Evolutionary conservation across 345 rosid genomes (phyloP), one percentile per base, ranked within the genome.

Genomic region (Acer negundo): DNA sequence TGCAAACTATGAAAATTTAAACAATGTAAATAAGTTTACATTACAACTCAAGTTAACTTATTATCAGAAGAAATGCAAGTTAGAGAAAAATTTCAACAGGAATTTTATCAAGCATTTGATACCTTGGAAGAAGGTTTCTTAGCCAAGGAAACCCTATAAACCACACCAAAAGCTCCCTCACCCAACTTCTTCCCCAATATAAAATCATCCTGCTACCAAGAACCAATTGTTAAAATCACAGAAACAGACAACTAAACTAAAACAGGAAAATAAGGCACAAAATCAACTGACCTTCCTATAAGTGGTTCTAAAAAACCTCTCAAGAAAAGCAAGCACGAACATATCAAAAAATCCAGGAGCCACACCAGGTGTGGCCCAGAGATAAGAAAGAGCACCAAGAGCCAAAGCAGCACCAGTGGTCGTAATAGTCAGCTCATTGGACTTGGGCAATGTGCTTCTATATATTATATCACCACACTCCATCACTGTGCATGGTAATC

Each of bases 281-380:
- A 72, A 10, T 61, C 40, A 15, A 65, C 83, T 68, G 5, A 91
- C 99, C 97, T 90, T 96, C 74, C 78, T 88, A 55, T 75, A 96
- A 70, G 94, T 88, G 44, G 91, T 92, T 81, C 98, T 85, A 78
- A 91, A 89, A 77, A 91, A 42, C 77, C 98, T 89, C 90, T 96
- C 98, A 56, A 88, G 84, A 79, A 96, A 96, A 80, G 99, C 98
- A 73, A 96, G 93, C 83, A 96, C 88, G 79, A 93, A 96, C 97
- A 96, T 93, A 73, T 96, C 98, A 73, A 89, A 96, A 81, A 96
- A 96, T 28, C 97, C 99, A 73, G 99, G 99, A 82, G 99, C 97
- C 4, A 96, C 99, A 10, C 99, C 99, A 69, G 98, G 99, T 44
- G 99, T 96, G 1, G 97, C 98, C 99, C 99, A 92, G 1, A 96